Percentiles rank a stretch among this genome's conserved stretches.
These are phyloP conservation scores for Quercus engelmannii DNA, from an alignment of 306 rosid genomes.

Conservation along the genomic window DNA sequence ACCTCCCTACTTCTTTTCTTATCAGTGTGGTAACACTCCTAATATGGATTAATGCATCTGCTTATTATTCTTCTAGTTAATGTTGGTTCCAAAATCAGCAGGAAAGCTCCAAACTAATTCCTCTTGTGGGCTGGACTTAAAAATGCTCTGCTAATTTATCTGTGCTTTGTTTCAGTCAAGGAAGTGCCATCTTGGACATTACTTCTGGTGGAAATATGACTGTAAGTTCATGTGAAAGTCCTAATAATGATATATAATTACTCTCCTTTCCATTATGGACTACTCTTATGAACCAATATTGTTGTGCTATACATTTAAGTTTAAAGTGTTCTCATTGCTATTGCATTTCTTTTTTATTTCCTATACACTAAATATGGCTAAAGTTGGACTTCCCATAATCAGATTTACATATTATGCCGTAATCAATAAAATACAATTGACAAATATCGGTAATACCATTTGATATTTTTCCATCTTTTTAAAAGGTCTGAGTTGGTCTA, in stretches of 20 bases:
- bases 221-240: slow-evolving; percentile 46
- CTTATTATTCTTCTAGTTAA: too few relatives aligned
- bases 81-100: too few relatives aligned
- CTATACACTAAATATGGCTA: neutral
- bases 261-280: slow-evolving; percentile 1
- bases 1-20: too few relatives aligned
- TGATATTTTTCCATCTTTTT: too few relatives aligned
- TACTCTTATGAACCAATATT: neutral
- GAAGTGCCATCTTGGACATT: slow-evolving; percentile 76
- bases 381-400: neutral
- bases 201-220: slow-evolving; percentile 78
- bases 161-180: slow-evolving; percentile 69
- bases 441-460: too few relatives aligned
- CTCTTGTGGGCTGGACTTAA: neutral
- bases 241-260: neutral
- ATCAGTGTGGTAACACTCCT: too few relatives aligned
- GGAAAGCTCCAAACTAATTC: too few relatives aligned
- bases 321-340: neutral
- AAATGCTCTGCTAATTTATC: slow-evolving; percentile 17
- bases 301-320: neutral
- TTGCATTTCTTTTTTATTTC: neutral
- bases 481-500: too few relatives aligned
- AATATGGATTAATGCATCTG: too few relatives aligned
- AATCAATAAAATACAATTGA: too few relatives aligned
- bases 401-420: neutral